phyloP scores from a whole-genome alignment of 2,329 filamentous ascomycete species.

The Amauroascus niger region DNA sequence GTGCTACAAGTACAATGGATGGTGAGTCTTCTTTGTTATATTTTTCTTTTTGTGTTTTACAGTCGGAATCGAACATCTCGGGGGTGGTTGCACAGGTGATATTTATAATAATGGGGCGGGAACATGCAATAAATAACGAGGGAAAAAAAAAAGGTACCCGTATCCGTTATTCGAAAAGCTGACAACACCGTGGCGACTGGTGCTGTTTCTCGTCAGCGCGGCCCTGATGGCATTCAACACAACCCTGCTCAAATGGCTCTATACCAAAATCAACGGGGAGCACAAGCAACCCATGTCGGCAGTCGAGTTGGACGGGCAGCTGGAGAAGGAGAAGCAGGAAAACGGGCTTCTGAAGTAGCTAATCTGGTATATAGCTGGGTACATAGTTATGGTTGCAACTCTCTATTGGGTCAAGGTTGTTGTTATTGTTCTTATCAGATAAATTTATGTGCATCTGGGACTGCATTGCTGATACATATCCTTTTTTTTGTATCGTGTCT shows the following conservation, averaged over 20 bases:
- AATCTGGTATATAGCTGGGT: too few species aligned
- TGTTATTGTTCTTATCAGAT: too few species aligned
- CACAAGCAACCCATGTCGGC: neutral
- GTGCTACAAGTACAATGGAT: conserved; percentile 51
- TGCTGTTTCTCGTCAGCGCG: conserved; percentile 61
- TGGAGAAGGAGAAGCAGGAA: neutral
- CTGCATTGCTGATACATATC: too few species aligned
- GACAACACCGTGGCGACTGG: conserved; percentile 53
- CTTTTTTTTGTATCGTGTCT: too few species aligned
- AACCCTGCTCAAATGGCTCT: conserved; percentile 57
- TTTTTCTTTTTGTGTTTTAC: too few species aligned
- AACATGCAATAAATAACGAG: too few species aligned
- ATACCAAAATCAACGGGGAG: conserved; percentile 45
- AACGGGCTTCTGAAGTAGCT: neutral
- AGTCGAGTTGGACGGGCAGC: neutral
- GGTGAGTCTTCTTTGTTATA: conserved; percentile 40
- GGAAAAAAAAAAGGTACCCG: conserved; percentile 53
- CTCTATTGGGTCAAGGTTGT: neutral
- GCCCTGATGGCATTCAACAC: conserved; percentile 63
- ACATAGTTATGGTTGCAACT: neutral
- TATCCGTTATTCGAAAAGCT: conserved; percentile 74
- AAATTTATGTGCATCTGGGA: too few species aligned
- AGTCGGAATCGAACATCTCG: too few species aligned
- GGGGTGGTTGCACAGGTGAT: too few species aligned
- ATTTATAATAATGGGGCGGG: too few species aligned